Evolutionary conservation across 306 rosid species (phyloP), one percentile per base, ranked within the genome.

Genomic region (Quercus engelmannii): DNA sequence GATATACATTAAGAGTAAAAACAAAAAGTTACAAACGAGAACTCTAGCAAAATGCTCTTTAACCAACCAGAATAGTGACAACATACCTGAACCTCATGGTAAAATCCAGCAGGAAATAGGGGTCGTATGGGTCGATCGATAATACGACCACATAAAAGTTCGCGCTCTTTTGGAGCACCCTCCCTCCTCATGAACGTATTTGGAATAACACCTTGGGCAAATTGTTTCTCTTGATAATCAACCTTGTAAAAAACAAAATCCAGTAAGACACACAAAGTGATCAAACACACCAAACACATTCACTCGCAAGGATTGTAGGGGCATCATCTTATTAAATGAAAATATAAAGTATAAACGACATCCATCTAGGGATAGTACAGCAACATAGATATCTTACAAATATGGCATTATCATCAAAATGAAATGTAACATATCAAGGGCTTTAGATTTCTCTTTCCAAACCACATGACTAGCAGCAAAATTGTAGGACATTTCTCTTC

Each of bases 81-180:
- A 35, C 63, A 73, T 80, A 95, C 99, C 98, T 95, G 99, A 89
- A 95, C 98, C 65, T 95, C 99, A 46, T 93, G 98, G 79, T 84
- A 95, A 88, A 95, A 95, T 52, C 99, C 99, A 65, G 85, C 64
- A 2, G 96, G 98, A 88, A 95, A 95, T 81, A 95, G 73, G 0
- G 99, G 98, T 64, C 99, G 91, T 67, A 95, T 93, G 1, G 99
- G 97, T 59, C 99, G 86, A 81, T 95, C 98, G 58, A 95, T 92
- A 64, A 95, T 77, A 72, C 98, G 89, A 78, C 90, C 99, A 72
- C 98, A 92, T 84, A 95, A 72, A 33, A 95, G 93, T 73, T 95
- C 99, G 3, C 98, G 98, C 74, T 95, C 99, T 87, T 83, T 95
- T 5, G 99, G 99, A 55, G 98, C 94, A 70, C 99, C 99, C 84